Base-by-base conservation (phyloP, 2,329 filamentous ascomycete species). In the Penicillium sp. region DNA sequence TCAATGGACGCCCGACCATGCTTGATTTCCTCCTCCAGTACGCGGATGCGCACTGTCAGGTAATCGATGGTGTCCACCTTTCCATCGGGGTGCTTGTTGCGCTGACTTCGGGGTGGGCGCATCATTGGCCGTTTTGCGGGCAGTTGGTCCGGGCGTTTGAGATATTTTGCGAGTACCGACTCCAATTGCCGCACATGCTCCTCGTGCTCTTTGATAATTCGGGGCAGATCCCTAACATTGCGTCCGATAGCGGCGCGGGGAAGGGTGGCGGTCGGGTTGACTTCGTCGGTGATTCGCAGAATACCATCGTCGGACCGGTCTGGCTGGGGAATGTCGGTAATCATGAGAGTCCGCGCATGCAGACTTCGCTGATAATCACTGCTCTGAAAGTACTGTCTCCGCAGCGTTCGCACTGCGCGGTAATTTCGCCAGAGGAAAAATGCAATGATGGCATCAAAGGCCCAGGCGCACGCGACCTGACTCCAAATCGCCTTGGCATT, bases 21-120 rank as follows among this genome's bases (percentile, higher is more conserved):
- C 66, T 88, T 90, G 72, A 99, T 91, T 67, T 95, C 84, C 10
- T 85, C 72, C 69, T 97, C 93, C 33, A 99, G 80, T 44, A 86
- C 81, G 61, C 85, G 85, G 66, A 99, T 96, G 16, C 92, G 86
- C 48, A 87, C 83, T 0, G 91, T 95, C 49, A 95, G 79, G 65
- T 96, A 97, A 57, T 96, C 90, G 65, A 99, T 97, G 16, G 94
- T 90, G 68, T 99, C 94, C 4, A 97, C 83, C 68, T 91, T 93
- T 59, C 89, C 63, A 13, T 83, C 83, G 31, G 81, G 83, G 23
- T 86, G 79, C 61, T 84, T 86, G 0, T 84, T 81, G 51, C 83
- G 85, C 64, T 96, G 90, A 58, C 87, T 88, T 69, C 91, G 93
- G 12, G 88, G 88, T 0, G 90, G 89, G 42, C 82, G 85, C 77